Evolutionary conservation across 768 basidiomycete species (phyloP), one percentile per base, ranked within the genome.

Genomic region (Rubroboletus pulcherrimus): DNA sequence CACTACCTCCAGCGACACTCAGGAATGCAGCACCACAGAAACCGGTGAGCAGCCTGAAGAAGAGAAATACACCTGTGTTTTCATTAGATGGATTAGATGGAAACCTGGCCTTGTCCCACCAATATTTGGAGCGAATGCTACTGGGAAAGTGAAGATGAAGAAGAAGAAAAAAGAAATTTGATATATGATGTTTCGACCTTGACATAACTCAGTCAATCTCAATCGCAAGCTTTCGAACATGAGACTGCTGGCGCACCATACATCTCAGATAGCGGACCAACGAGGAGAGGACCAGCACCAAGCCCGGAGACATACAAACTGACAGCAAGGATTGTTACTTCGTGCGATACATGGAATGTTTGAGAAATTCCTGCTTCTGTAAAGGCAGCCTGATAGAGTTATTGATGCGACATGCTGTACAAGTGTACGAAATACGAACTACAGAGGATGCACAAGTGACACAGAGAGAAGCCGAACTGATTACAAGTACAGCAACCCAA

Each of bases 51-150:
- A 84, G 77, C 19, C 85, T 77, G 59, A 86, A 85, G 39, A 86
- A 69, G 8, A 94, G 74, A 61, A 81, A 83, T 0, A 86, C 80
- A 6, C 75, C 85, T 83, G 56, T 44, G 34, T 33, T 29, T 49
- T 40, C 17, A 40, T 45, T 45, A 52, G 43, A 33, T 33, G 11
- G 24, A 6, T 53, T 17, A 38, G 7, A 9, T 37, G 15, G 21
- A 46, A 11, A 43, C 4, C 19, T 35, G 44, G 7, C 11, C 11
- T 31, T 15, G 12, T 15, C 31, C 45, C 48, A 85, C 85, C 77
- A 24, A 83, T 77, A 60, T 89, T 76, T 4, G 82, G 84, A 1
- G 87, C 80, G 57, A 93, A 91, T 1, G 88, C 86, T 7, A 89
- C 83, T 0, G 88, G 86, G 63, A 85, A 86, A 19, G 84, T 82